These are phyloP conservation scores for Scedosporium minutisporum DNA, from an alignment of 2,329 filamentous ascomycete species.

Conservation along the genomic window DNA sequence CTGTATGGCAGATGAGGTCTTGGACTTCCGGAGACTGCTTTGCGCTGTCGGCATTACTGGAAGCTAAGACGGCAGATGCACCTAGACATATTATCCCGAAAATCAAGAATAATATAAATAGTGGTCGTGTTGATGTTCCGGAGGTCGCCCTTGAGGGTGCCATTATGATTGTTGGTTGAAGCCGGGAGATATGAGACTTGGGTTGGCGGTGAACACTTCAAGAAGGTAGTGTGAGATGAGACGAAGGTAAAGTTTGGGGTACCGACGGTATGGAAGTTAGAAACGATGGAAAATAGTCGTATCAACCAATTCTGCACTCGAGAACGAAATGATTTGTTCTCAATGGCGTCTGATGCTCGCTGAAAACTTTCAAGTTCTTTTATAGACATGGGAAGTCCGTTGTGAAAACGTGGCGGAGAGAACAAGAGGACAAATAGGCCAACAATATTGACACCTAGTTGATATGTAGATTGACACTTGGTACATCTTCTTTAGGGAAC, in stretches of 20 bases:
- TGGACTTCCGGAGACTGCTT: constrained; percentile 26
- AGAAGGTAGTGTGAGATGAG: background rate
- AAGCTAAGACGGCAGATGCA: constrained; percentile 16
- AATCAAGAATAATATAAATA: background rate
- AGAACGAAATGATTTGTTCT: background rate
- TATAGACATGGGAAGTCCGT: background rate
- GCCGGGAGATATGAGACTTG: background rate
- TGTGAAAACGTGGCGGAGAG: constrained; percentile 1
- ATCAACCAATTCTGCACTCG: no score
- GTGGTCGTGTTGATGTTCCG: background rate
- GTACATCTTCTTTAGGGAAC: no score
- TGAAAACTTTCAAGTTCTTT: background rate
- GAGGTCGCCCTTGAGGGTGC: constrained; percentile 3
- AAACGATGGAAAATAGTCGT: no score
- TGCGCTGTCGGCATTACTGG: constrained; percentile 14
- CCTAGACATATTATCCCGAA: constrained; percentile 6
- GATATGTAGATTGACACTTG: background rate
- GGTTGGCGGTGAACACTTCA: background rate
- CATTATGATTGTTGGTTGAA: background rate
- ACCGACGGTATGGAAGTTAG: background rate
- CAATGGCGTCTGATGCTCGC: background rate
- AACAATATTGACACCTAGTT: background rate
- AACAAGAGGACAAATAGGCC: background rate
- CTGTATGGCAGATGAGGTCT: constrained; percentile 57
- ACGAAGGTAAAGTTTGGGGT: background rate